Conservation (phyloP, 805 yeast genomes). For the Pichia rugopelliculosa region DNA sequence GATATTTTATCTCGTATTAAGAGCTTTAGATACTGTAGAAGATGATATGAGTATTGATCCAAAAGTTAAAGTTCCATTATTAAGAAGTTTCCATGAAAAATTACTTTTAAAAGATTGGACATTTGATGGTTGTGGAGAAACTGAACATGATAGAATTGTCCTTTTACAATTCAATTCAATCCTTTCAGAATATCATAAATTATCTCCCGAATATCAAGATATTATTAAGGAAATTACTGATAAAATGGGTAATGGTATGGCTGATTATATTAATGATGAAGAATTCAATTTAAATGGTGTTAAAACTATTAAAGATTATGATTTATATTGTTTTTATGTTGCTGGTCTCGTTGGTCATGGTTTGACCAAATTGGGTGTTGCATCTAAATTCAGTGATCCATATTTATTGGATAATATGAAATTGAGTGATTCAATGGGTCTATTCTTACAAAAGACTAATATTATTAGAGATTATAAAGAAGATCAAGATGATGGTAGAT, state of each 20-base stretch:
- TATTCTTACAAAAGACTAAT: slow-evolving; percentile 90
- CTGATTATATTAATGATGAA: slow-evolving; percentile 76
- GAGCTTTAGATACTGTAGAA: slow-evolving; percentile 93
- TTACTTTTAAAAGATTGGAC: slow-evolving; percentile 70
- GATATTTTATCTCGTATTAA: slow-evolving; percentile 76
- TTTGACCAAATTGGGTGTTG: slow-evolving; percentile 69
- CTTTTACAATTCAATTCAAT: slow-evolving; percentile 71
- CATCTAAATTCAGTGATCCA: slow-evolving; percentile 61
- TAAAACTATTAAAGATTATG: slow-evolving; percentile 70
- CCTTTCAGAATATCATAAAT: slow-evolving; percentile 60
- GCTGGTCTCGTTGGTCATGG: slow-evolving; percentile 99
- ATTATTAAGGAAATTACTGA: slow-evolving; percentile 69
- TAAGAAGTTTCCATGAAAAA: slow-evolving; percentile 60
- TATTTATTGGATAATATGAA: slow-evolving; percentile 46
- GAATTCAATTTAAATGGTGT: slow-evolving; percentile 76
- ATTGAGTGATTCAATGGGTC: slow-evolving; percentile 82
- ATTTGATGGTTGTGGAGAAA: slow-evolving; percentile 63
- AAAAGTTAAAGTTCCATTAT: slow-evolving; percentile 61
- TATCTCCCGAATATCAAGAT: slow-evolving; percentile 70
- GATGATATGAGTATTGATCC: slow-evolving; percentile 88
- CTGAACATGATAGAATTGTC: slow-evolving; percentile 76
- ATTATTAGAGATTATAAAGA: slow-evolving; percentile 93
- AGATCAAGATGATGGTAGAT: slow-evolving; percentile 84
- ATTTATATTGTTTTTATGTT: slow-evolving; percentile 90
- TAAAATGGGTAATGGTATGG: slow-evolving; percentile 98